Base-by-base conservation (phyloP, 208 protist species). In the Leishmania tarentolae region DNA sequence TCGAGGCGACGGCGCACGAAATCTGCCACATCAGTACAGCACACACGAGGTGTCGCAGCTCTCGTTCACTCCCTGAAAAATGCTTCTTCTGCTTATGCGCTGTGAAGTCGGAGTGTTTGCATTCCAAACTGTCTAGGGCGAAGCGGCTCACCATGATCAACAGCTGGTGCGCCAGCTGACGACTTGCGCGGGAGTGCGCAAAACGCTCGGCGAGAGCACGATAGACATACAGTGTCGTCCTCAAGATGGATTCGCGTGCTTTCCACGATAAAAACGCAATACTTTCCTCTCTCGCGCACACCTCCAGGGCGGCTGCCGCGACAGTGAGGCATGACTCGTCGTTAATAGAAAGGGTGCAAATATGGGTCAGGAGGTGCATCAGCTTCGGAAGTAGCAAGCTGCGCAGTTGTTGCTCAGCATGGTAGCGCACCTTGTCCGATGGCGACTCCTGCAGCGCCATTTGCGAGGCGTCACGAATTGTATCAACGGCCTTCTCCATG, bases 1-100 rank as follows among this genome's bases (percentile, higher is more conserved):
- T 75, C 28, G 72, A 31, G 0, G 83, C 46, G n/a, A 81, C 84
- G 21, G 61, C 59, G 74, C 83, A 40, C 35, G 75, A 71, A 7
- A 94, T 40, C 50, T 75, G 46, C 87, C 87, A 94, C 42, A 89
- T 75, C 0, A 70, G 2, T 5, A 76, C 50, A 7, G 72, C 50
- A 0, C 69, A 73, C 42, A 53, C 42, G 28, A 73, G 69, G 21
- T 50, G 40, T 2, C 44, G 69, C n/a, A 73, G 69, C 44, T 73
- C 42, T 8, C 50, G 9, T 6, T 78, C 65, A 31, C 70, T 9
- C 17, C 8, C 35, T 8, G 44, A 17, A 13, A 31, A 24, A 5
- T 1, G 7, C 47, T 11, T n/a, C 37, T 46, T 37, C 37, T 56
- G 37, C 46, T 46, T 9, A 1, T 57, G 24, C 28, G 2, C 21